Evolutionary conservation across 2,329 filamentous ascomycete species (phyloP).

Genomic region (Rutstroemia sp.): DNA sequence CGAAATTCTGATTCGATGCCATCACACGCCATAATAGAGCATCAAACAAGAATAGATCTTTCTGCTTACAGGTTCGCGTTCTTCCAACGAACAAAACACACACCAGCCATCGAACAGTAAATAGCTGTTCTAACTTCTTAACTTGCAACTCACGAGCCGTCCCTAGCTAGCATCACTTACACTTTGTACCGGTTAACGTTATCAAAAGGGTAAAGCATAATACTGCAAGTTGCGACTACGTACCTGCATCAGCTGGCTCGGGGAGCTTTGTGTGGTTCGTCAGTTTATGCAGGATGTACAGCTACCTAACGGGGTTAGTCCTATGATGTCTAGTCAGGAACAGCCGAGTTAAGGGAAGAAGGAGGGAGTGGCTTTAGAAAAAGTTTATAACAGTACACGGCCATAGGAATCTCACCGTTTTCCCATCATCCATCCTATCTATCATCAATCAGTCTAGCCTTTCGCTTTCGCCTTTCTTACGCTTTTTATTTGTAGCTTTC

Average conservation of each 20-base stretch:
- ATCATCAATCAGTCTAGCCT: neutral
- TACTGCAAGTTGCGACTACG: constrained; percentile 1
- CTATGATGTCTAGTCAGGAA: constrained; percentile 2
- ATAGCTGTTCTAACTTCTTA: neutral
- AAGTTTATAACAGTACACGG: neutral
- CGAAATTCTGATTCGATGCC: neutral
- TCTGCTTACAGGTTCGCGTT: no score
- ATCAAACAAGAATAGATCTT: no score
- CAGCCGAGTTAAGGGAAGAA: neutral
- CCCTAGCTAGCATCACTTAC: neutral
- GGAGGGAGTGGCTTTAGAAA: neutral
- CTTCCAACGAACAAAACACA: neutral
- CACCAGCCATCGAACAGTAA: neutral
- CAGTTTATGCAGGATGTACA: constrained; percentile 4
- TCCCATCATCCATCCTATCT: neutral
- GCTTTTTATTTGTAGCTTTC: no score
- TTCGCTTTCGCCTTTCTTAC: no score
- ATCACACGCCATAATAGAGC: neutral
- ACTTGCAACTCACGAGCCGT: neutral
- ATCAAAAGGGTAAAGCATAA: constrained; percentile 5
- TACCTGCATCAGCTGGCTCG: neutral
- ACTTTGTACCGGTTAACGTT: constrained; percentile 3
- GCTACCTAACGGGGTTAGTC: neutral
- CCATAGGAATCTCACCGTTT: neutral
- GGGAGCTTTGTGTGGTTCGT: constrained; percentile 2